These are phyloP conservation scores for Acaromyces ingoldii DNA, from an alignment of 1,284 basidiomycete genomes.

Conservation along the genomic window DNA sequence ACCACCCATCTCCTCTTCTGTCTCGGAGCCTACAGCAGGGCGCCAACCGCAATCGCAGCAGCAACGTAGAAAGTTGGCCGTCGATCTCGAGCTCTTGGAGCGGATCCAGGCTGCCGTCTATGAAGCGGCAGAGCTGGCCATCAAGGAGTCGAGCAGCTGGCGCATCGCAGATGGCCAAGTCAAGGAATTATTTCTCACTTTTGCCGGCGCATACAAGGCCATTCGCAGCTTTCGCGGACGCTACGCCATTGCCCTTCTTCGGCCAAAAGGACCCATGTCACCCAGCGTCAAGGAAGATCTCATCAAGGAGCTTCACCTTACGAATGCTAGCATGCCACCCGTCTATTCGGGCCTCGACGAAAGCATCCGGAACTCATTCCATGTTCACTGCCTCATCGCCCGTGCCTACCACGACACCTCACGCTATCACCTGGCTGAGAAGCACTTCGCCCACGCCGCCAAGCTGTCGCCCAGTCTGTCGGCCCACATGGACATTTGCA, in stretches of 20 bases:
- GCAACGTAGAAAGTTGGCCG: too few species aligned
- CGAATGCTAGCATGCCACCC: too few species aligned
- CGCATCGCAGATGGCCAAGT: slow-evolving; percentile 16
- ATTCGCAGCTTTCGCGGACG: background rate
- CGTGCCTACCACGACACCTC: slow-evolving; percentile 38
- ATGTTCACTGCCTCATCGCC: slow-evolving; percentile 33
- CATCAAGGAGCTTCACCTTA: too few species aligned
- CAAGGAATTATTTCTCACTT: background rate
- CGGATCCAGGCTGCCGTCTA: background rate
- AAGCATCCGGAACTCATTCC: slow-evolving; percentile 19
- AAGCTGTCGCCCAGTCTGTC: slow-evolving; percentile 27
- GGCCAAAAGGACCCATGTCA: too few species aligned
- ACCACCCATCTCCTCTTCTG: too few species aligned
- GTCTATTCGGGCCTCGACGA: background rate
- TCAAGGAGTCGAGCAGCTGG: slow-evolving; percentile 8
- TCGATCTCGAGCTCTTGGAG: too few species aligned
- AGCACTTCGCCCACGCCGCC: slow-evolving; percentile 27
- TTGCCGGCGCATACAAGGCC: background rate
- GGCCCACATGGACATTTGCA: slow-evolving; percentile 46
- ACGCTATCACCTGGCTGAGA: slow-evolving; percentile 37
- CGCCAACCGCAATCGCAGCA: too few species aligned
- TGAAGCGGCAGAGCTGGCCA: background rate
- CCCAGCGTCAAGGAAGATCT: too few species aligned
- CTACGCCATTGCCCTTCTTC: background rate
- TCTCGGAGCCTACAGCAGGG: too few species aligned